Percentiles rank a stretch among this genome's conserved stretches.
Conservation (phyloP, 2,329 filamentous ascomycete genomes). For the Neospermospora avenae region DNA sequence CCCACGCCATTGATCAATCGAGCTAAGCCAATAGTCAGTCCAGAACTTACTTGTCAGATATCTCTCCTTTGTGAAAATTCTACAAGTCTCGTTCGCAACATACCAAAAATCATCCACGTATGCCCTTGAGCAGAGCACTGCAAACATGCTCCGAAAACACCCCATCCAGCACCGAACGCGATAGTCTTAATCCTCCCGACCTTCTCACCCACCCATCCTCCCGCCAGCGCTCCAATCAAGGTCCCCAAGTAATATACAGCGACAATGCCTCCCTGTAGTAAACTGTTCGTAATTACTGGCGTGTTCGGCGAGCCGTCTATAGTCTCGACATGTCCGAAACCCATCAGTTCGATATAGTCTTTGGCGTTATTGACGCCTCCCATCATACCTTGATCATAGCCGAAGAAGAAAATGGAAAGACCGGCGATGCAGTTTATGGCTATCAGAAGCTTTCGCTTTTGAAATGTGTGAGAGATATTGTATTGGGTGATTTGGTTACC, state of each 20-base stretch:
- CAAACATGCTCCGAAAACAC: slow-evolving; percentile 57
- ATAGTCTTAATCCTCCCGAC: slow-evolving; percentile 63
- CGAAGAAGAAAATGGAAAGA: slow-evolving; percentile 51
- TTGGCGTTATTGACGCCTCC: slow-evolving; percentile 64
- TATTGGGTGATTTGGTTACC: slow-evolving; percentile 28
- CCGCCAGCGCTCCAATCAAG: slow-evolving; percentile 58
- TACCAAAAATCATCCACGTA: slow-evolving; percentile 67
- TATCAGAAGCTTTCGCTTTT: slow-evolving; percentile 55
- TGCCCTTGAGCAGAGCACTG: slow-evolving; percentile 65
- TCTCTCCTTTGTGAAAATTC: no score
- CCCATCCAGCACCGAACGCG: slow-evolving; percentile 55
- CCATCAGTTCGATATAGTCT: slow-evolving; percentile 63
- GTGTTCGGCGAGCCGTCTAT: slow-evolving; percentile 40
- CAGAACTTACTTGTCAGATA: background rate
- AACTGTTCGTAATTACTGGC: slow-evolving; percentile 54
- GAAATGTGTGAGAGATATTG: slow-evolving; percentile 50
- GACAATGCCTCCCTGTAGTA: slow-evolving; percentile 63
- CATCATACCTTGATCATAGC: slow-evolving; percentile 45
- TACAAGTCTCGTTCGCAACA: slow-evolving; percentile 23
- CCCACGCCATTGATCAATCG: slow-evolving; percentile 46
- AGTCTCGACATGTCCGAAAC: slow-evolving; percentile 55
- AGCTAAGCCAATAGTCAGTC: slow-evolving; percentile 15
- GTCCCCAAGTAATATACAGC: slow-evolving; percentile 56
- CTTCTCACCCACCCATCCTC: slow-evolving; percentile 62
- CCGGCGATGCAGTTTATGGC: slow-evolving; percentile 62